Conservation (phyloP, 768 basidiomycete genomes). For the Glaciozyma antarctica region DNA sequence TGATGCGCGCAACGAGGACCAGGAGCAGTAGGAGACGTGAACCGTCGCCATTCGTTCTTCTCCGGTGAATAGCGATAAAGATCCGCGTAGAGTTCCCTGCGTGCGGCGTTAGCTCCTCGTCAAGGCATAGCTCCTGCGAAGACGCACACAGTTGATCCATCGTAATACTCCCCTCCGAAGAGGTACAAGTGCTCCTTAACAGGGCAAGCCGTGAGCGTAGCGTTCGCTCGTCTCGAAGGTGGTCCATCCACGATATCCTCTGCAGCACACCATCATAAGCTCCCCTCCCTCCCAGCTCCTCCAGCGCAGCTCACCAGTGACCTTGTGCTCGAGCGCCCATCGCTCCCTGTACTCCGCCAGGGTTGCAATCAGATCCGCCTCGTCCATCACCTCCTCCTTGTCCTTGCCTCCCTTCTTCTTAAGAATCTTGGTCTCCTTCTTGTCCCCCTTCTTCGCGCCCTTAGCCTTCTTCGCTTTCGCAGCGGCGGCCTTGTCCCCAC, state of each 20-base stretch:
- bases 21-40: conserved; percentile 72
- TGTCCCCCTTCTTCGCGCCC: too few species aligned
- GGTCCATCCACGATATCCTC: conserved; percentile 77
- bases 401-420: conserved; percentile 27
- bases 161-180: conserved; percentile 65
- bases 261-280: conserved; percentile 45
- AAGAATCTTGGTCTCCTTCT: too few species aligned
- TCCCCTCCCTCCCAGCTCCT: not conserved
- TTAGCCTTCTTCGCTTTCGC: too few species aligned
- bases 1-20: conserved; percentile 83
- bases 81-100: conserved; percentile 75
- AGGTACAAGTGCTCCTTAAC: conserved; percentile 60
- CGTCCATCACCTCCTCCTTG: conserved; percentile 48
- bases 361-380: conserved; percentile 66
- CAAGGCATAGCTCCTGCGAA: not conserved
- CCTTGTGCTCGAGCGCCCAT: conserved; percentile 58
- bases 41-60: conserved; percentile 85
- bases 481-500: too few species aligned
- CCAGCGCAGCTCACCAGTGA: conserved; percentile 13
- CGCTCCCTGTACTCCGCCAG: conserved; percentile 59
- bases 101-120: not conserved
- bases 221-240: conserved; percentile 71
- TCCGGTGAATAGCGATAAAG: conserved; percentile 77
- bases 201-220: conserved; percentile 69
- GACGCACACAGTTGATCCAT: conserved; percentile 64